Evolutionary conservation across 179 eudicot genomes (phyloP).

Genomic region (Spinacia oleracea): DNA sequence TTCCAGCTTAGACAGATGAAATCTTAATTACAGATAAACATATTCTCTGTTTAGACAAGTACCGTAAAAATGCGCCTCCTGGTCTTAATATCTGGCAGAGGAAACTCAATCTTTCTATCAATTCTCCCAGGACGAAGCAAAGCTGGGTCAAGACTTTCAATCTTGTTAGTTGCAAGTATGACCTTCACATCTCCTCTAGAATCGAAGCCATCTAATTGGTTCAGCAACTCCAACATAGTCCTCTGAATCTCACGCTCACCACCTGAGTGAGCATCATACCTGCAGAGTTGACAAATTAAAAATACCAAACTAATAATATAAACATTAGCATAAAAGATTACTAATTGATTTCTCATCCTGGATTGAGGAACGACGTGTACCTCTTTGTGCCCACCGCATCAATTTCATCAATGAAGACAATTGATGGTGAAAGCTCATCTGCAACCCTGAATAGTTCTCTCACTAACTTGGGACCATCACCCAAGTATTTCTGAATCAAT

Average conservation of each 20-base stretch:
- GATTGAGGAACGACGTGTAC: not conserved
- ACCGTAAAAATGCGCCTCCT: slow-evolving; percentile 42
- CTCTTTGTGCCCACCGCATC: slow-evolving; percentile 78
- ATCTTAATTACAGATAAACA: not conserved
- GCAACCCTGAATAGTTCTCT: slow-evolving; percentile 84
- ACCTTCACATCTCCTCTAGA: slow-evolving; percentile 47
- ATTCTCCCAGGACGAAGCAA: slow-evolving; percentile 48
- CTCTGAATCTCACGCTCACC: slow-evolving; percentile 51
- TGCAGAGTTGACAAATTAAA: slow-evolving; percentile 19
- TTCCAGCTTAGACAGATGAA: not conserved
- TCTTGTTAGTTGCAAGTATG: slow-evolving; percentile 43
- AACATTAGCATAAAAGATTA: not conserved
- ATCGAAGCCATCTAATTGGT: slow-evolving; percentile 48
- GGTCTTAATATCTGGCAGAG: slow-evolving; percentile 41
- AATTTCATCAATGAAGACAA: slow-evolving; percentile 77
- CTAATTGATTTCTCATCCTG: not conserved
- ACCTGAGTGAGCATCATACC: slow-evolving; percentile 54
- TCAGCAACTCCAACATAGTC: slow-evolving; percentile 47
- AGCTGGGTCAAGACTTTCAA: slow-evolving; percentile 48
- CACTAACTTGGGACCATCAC: slow-evolving; percentile 75
- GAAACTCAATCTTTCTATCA: slow-evolving; percentile 48
- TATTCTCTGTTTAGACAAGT: not conserved
- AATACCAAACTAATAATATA: not conserved
- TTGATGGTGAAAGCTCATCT: slow-evolving; percentile 72
- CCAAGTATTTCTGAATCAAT: slow-evolving; percentile 67